These are phyloP conservation scores for Corynascus novoguineensis DNA, from an alignment of 495 filamentous ascomycete genomes.

Conservation along the genomic window DNA sequence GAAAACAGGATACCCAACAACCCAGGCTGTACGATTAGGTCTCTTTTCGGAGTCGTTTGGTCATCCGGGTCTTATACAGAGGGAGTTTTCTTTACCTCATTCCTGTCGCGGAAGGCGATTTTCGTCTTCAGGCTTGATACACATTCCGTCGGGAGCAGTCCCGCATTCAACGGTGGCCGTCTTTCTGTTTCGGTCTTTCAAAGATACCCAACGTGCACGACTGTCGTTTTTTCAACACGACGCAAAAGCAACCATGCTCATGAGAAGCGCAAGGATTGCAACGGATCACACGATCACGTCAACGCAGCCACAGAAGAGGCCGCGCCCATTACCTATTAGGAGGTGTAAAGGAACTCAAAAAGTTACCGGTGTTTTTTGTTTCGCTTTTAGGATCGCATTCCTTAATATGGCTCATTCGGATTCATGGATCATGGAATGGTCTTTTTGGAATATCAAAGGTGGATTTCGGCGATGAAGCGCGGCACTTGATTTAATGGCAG, in stretches of 20 bases:
- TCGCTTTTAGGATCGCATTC: background rate
- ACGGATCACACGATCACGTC: background rate
- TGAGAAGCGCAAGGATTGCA: constrained; percentile 1
- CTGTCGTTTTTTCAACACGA: background rate
- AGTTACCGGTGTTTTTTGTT: constrained; percentile 13
- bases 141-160: constrained; percentile 27
- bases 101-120: background rate
- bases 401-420: background rate
- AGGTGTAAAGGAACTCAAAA: constrained; percentile 19
- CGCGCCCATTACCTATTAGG: background rate
- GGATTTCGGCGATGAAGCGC: background rate
- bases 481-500: constrained; percentile 2
- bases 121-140: constrained; percentile 11
- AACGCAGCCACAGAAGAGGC: background rate
- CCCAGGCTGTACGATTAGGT: constrained; percentile 34
- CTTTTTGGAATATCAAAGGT: background rate
- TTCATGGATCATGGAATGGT: constrained; percentile 5
- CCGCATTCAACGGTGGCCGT: constrained; percentile 16
- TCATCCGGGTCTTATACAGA: constrained; percentile 22
- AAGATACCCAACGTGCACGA: constrained; percentile 5
- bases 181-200: constrained; percentile 17
- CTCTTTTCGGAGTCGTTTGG: constrained; percentile 29
- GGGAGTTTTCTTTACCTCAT: constrained; percentile 4
- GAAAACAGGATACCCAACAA: constrained; percentile 20
- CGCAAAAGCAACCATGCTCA: constrained; percentile 2